Conservation (phyloP, 164 flowering plant species). For the Annona squamosa region DNA sequence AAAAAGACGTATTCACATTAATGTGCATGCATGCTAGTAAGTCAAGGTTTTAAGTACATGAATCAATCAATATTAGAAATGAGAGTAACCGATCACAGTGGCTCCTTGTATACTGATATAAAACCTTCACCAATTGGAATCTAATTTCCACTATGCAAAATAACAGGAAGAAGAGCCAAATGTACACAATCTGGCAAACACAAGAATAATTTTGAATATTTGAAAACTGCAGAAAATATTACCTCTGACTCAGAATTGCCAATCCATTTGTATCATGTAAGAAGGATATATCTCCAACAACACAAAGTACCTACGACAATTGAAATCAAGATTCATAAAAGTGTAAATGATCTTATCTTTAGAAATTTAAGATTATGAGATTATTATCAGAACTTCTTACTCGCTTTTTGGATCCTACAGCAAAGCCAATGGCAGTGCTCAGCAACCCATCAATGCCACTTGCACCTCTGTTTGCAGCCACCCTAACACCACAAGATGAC, state of each 20-base stretch:
- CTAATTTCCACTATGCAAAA: neutral
- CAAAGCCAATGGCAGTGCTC: slow-evolving; percentile 88
- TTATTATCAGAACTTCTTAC: slow-evolving; percentile 29
- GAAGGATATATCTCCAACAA: slow-evolving; percentile 89
- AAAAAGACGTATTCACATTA: neutral
- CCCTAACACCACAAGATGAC: slow-evolving; percentile 38
- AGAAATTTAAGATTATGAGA: neutral
- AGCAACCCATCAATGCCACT: slow-evolving; percentile 99
- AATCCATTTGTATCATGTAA: slow-evolving; percentile 96
- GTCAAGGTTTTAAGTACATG: no score
- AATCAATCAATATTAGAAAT: no score
- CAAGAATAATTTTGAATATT: neutral
- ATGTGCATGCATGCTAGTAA: no score
- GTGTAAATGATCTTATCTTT: neutral
- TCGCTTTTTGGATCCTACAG: slow-evolving; percentile 75
- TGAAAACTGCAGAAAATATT: slow-evolving; percentile 1
- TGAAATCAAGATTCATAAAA: neutral
- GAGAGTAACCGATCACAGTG: neutral
- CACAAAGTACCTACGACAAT: slow-evolving; percentile 57
- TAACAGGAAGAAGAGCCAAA: neutral
- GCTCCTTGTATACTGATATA: neutral
- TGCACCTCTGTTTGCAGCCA: slow-evolving; percentile 83
- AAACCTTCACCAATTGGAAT: neutral
- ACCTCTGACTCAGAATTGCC: slow-evolving; percentile 75
- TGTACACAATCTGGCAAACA: neutral